A percentile compares a stretch with the other conserved stretches of the same genome.
phyloP scores from a whole-genome alignment of 140 eudicot species.

The Ambrosia hybrid region DNA sequence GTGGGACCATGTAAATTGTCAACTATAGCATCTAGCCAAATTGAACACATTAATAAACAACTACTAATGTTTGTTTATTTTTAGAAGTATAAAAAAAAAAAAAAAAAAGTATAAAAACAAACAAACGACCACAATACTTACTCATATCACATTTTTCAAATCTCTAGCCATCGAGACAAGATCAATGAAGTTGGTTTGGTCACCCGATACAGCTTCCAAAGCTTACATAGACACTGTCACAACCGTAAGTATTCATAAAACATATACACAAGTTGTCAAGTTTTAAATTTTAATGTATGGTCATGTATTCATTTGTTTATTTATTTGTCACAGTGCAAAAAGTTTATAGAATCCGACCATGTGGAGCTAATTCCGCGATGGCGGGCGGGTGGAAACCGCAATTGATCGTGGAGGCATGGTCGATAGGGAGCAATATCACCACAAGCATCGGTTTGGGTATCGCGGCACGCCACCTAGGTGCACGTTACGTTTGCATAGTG shows the following conservation, averaged over 20 bases:
- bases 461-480: conserved; percentile 49
- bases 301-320: background rate
- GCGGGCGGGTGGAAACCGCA: conserved; percentile 61
- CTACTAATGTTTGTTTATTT: background rate
- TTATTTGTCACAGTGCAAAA: conserved; percentile 36
- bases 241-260: conserved; percentile 34
- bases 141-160: conserved; percentile 18
- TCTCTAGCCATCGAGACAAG: conserved; percentile 1
- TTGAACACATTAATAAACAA: background rate
- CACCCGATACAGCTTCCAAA: conserved; percentile 51
- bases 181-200: conserved; percentile 58
- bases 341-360: conserved; percentile 34
- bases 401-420: conserved; percentile 50
- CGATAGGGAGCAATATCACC: conserved; percentile 29
- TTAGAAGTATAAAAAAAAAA: too few species aligned
- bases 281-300: background rate
- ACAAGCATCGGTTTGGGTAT: conserved; percentile 50
- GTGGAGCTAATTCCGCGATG: conserved; percentile 61
- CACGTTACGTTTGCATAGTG: conserved; percentile 53
- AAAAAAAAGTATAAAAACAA: too few species aligned
- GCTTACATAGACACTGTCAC: conserved; percentile 50
- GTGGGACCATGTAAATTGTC: conserved; percentile 30
- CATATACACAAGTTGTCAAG: background rate
- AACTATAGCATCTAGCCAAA: conserved; percentile 4
- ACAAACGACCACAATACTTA: background rate